These are phyloP conservation scores for Funneliformis geosporum DNA, from an alignment of 192 early-diverging fungal species.

Conservation along the genomic window DNA sequence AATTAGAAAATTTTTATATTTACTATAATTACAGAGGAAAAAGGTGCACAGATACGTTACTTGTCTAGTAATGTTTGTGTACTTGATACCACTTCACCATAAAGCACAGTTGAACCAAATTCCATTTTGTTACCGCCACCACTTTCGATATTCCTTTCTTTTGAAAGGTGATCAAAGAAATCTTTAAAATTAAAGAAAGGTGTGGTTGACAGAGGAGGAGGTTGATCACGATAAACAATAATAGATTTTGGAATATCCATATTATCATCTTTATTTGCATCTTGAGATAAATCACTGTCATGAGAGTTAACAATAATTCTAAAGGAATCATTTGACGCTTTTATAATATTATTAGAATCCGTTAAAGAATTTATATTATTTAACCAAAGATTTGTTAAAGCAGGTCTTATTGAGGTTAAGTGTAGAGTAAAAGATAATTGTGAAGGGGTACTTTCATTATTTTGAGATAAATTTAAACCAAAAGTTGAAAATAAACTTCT, in stretches of 20 bases:
- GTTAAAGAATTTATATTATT: not conserved
- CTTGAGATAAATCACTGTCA: constrained; percentile 10
- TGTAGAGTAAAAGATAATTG: not conserved
- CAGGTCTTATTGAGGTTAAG: constrained; percentile 10
- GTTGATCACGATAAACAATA: constrained; percentile 43
- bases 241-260: constrained; percentile 48
- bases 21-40: not conserved
- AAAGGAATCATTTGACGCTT: not conserved
- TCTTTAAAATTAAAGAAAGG: constrained; percentile 60
- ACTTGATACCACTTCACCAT: constrained; percentile 73
- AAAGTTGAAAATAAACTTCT: constrained; percentile 3
- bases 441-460: not conserved
- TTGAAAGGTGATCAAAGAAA: constrained; percentile 53
- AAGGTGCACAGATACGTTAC: constrained; percentile 42
- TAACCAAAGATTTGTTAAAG: constrained; percentile 11
- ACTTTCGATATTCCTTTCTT: constrained; percentile 39
- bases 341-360: not conserved
- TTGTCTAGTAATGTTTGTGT: constrained; percentile 95
- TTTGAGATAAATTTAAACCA: not conserved
- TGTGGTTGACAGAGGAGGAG: constrained; percentile 50
- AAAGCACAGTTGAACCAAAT: constrained; percentile 78
- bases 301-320: constrained; percentile 36
- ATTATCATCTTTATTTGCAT: constrained; percentile 30
- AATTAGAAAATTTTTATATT: not conserved
- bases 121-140: constrained; percentile 38